Percentiles rank a stretch among this genome's conserved stretches.
These are phyloP conservation scores for Trichoderma asperelloides DNA, from an alignment of 495 filamentous ascomycete species.

Conservation along the genomic window DNA sequence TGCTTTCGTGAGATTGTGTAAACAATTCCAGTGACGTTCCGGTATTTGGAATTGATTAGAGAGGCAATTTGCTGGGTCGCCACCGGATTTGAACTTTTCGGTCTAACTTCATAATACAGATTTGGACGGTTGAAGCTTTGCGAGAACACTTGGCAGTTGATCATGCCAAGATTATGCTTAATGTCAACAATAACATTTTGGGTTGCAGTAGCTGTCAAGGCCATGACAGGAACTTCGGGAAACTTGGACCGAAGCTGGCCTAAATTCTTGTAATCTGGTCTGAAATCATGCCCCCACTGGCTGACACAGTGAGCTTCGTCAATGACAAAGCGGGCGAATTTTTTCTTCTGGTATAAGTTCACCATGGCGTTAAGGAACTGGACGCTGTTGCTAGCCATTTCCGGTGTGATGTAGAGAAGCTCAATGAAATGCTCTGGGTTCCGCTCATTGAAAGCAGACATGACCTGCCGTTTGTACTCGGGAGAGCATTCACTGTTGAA, in stretches of 20 bases:
- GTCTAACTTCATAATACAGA: slow-evolving; percentile 71
- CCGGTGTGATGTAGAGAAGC: slow-evolving; percentile 88
- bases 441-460: slow-evolving; percentile 46
- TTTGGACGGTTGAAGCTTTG: slow-evolving; percentile 96
- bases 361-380: slow-evolving; percentile 51
- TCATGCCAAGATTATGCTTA: slow-evolving; percentile 76
- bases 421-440: slow-evolving; percentile 63
- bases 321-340: slow-evolving; percentile 84
- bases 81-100: slow-evolving; percentile 35
- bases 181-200: slow-evolving; percentile 85
- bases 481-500: slow-evolving; percentile 64
- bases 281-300: slow-evolving; percentile 98
- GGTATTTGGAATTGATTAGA: slow-evolving; percentile 58
- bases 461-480: slow-evolving; percentile 49
- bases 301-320: slow-evolving; percentile 98
- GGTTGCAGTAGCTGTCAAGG: slow-evolving; percentile 90
- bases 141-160: slow-evolving; percentile 62
- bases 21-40: slow-evolving; percentile 75
- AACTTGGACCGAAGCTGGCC: slow-evolving; percentile 60
- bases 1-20: slow-evolving; percentile 82
- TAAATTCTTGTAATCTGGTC: slow-evolving; percentile 87
- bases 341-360: slow-evolving; percentile 51
- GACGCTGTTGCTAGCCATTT: slow-evolving; percentile 82
- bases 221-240: slow-evolving; percentile 79
- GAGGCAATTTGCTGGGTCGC: slow-evolving; percentile 58